phyloP scores from a whole-genome alignment of 1,139 yeast species.

The Hansenula sp. region DNA sequence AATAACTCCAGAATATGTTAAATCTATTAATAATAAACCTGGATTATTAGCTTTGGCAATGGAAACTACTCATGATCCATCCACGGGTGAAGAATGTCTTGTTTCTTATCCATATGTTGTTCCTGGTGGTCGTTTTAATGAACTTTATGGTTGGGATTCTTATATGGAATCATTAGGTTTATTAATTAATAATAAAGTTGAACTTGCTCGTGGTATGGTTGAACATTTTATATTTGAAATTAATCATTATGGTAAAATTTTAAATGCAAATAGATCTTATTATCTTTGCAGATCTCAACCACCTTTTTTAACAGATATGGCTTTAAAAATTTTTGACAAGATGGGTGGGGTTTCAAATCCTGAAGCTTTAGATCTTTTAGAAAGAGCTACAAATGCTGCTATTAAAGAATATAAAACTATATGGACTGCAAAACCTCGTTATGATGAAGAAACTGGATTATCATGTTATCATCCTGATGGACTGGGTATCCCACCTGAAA shows the following conservation, averaged over 20 bases:
- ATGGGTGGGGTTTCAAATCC: slow-evolving; percentile 39
- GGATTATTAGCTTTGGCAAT: slow-evolving; percentile 84
- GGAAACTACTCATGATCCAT: slow-evolving; percentile 42
- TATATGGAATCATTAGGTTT: slow-evolving; percentile 89
- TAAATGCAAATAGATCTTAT: slow-evolving; percentile 92
- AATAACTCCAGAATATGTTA: slow-evolving; percentile 66
- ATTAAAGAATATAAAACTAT: slow-evolving; percentile 80
- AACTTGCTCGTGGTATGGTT: slow-evolving; percentile 86
- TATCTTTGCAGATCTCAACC: slow-evolving; percentile 94
- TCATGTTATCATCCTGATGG: slow-evolving; percentile 93
- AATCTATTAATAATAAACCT: slow-evolving; percentile 75
- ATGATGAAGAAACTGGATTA: slow-evolving; percentile 71
- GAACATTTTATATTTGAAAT: slow-evolving; percentile 91
- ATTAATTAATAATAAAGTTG: slow-evolving; percentile 57
- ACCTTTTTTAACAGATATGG: slow-evolving; percentile 96
- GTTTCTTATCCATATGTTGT: slow-evolving; percentile 85
- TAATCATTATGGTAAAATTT: slow-evolving; percentile 82
- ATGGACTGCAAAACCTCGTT: slow-evolving; percentile 75
- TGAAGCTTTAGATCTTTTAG: slow-evolving; percentile 54
- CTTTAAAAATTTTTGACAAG: slow-evolving; percentile 62
- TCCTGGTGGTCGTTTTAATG: slow-evolving; percentile 97
- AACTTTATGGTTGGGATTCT: slow-evolving; percentile 97
- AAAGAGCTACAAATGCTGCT: slow-evolving; percentile 68
- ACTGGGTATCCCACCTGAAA: slow-evolving; percentile 91
- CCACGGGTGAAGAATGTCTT: slow-evolving; percentile 42